These are phyloP conservation scores for Saccharomycopsis sp. DNA, from an alignment of 805 yeast genomes.

Conservation along the genomic window DNA sequence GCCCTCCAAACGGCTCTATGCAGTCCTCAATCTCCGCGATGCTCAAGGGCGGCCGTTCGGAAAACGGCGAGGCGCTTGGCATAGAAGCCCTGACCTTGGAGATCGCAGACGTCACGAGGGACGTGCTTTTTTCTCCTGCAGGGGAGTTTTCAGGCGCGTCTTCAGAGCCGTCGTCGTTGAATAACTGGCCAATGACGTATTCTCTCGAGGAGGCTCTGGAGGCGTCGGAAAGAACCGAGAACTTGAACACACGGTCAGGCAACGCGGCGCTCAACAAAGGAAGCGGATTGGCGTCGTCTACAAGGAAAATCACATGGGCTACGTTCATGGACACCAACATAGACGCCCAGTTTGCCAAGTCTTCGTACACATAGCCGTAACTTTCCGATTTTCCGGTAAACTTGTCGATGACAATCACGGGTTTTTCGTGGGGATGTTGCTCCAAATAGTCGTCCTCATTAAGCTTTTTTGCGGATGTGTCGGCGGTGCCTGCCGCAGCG, in stretches of 20 bases:
- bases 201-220: constrained; percentile 58
- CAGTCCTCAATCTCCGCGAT: constrained; percentile 39
- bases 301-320: constrained; percentile 85
- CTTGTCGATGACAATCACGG: constrained; percentile 78
- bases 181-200: constrained; percentile 56
- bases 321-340: constrained; percentile 64
- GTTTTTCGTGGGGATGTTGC: constrained; percentile 78
- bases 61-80: constrained; percentile 26
- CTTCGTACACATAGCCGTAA: constrained; percentile 61
- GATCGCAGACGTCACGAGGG: neutral
- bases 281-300: constrained; percentile 76
- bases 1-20: constrained; percentile 81
- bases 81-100: constrained; percentile 12
- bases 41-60: neutral
- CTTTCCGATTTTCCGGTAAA: constrained; percentile 51
- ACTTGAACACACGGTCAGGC: constrained; percentile 83
- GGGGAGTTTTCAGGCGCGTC: constrained; percentile 1
- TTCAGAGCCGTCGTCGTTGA: constrained; percentile 27
- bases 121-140: neutral
- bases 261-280: constrained; percentile 62
- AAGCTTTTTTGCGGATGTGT: constrained; percentile 22
- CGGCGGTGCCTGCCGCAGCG: constrained; percentile 25
- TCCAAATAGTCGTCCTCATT: constrained; percentile 80
- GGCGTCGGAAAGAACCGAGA: constrained; percentile 74
- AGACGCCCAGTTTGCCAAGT: constrained; percentile 86